phyloP scores from a whole-genome alignment of 148 eudicot genomes.

The Hydrangea macrophylla region DNA sequence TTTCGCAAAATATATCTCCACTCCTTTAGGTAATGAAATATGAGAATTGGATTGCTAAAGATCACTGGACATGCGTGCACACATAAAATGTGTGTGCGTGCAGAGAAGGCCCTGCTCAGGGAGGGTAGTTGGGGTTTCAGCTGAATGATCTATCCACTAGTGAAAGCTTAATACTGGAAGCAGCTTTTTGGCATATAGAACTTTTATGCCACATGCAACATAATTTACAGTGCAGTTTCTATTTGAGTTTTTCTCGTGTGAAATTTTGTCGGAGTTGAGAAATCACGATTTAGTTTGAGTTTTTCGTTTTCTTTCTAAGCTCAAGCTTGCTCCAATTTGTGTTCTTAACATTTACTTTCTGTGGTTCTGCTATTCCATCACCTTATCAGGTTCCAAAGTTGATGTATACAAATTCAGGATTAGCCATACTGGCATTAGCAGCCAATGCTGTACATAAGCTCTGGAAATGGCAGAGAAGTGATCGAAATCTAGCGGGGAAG shows the following conservation, averaged over 20 bases:
- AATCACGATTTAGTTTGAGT: not conserved
- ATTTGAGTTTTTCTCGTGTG: not conserved
- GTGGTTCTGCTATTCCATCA: not conserved
- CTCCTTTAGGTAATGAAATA: not conserved
- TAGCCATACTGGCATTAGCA: constrained; percentile 71
- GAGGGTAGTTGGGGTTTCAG: not conserved
- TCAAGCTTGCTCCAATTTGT: not conserved
- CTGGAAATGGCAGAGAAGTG: constrained; percentile 87
- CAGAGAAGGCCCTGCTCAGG: not conserved
- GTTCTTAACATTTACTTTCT: not conserved
- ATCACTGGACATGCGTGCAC: not conserved
- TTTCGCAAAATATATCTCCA: not conserved
- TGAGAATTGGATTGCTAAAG: not conserved
- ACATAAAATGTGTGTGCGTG: not conserved
- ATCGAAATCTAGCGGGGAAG: constrained; percentile 58
- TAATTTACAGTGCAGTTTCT: constrained; percentile 6
- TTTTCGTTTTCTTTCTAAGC: not conserved
- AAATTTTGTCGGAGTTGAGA: not conserved
- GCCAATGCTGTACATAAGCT: constrained; percentile 82
- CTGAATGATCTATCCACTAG: constrained; percentile 3
- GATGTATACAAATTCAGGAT: constrained; percentile 81
- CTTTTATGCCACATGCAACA: not conserved
- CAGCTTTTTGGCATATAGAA: not conserved
- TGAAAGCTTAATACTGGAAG: not conserved
- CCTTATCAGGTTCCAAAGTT: constrained; percentile 63